These are phyloP conservation scores for Endoconidiophora laricicola DNA, from an alignment of 2,329 filamentous ascomycete species.

Conservation along the genomic window DNA sequence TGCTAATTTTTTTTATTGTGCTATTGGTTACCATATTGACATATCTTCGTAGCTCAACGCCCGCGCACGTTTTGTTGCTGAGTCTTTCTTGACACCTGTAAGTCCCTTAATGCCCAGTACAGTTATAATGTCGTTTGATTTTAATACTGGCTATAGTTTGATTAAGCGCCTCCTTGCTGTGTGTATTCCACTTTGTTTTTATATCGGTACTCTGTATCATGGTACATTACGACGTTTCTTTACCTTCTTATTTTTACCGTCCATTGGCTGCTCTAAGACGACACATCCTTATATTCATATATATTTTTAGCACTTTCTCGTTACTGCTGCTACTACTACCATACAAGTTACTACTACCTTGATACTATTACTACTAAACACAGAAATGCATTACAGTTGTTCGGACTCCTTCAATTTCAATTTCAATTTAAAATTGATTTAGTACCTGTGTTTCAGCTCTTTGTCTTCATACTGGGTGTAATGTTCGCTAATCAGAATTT, in stretches of 20 bases:
- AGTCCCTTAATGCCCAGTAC: constrained; percentile 15
- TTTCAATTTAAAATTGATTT: too few species aligned
- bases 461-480: too few species aligned
- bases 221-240: too few species aligned
- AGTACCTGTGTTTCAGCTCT: too few species aligned
- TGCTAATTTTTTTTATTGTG: neutral
- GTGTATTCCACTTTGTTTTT: neutral
- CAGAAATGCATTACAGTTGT: too few species aligned
- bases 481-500: too few species aligned
- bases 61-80: constrained; percentile 88
- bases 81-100: constrained; percentile 94
- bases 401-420: too few species aligned
- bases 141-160: constrained; percentile 4
- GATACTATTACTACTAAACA: too few species aligned
- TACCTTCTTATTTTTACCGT: neutral
- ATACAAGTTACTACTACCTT: too few species aligned
- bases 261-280: neutral
- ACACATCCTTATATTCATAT: neutral
- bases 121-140: neutral
- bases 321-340: too few species aligned
- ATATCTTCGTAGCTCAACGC: constrained; percentile 58
- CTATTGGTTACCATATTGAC: constrained; percentile 13
- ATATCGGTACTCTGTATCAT: too few species aligned
- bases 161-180: constrained; percentile 5
- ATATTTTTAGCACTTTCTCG: neutral